These are phyloP conservation scores for Fraxinus paxiana DNA, from an alignment of 305 asterid species.

Conservation along the genomic window DNA sequence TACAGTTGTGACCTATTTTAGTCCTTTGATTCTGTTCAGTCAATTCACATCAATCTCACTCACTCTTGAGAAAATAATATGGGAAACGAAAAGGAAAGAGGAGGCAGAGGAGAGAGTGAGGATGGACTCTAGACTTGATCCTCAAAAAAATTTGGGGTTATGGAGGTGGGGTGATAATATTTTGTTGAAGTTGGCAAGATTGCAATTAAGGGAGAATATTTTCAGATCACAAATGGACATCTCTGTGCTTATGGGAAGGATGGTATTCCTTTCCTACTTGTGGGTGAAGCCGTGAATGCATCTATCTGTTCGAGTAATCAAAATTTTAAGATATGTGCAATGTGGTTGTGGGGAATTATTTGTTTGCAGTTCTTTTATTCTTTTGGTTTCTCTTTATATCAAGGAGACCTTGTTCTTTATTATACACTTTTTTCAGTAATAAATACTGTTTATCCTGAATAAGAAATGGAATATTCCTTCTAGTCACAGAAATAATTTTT, in stretches of 20 bases:
- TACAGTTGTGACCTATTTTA: neutral
- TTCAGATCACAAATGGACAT: neutral
- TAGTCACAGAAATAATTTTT: neutral
- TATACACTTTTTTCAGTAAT: neutral
- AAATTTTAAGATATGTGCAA: neutral
- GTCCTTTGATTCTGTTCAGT: neutral
- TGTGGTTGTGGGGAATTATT: neutral
- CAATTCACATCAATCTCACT: neutral
- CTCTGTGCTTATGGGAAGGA: neutral
- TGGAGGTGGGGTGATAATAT: neutral
- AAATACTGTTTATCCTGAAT: neutral
- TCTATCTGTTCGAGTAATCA: neutral
- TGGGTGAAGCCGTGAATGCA: neutral
- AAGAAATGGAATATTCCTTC: neutral
- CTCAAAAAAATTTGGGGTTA: neutral
- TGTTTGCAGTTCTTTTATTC: neutral
- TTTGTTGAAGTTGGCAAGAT: neutral
- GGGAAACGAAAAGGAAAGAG: neutral
- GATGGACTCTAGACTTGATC: neutral
- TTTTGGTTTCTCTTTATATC: neutral
- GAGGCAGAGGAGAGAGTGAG: neutral
- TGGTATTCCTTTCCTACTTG: neutral
- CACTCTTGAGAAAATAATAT: neutral
- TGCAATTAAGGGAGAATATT: neutral
- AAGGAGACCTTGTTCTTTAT: neutral